Base-by-base conservation (phyloP, 2,329 filamentous ascomycete genomes). In the Sarocladium strictum region DNA sequence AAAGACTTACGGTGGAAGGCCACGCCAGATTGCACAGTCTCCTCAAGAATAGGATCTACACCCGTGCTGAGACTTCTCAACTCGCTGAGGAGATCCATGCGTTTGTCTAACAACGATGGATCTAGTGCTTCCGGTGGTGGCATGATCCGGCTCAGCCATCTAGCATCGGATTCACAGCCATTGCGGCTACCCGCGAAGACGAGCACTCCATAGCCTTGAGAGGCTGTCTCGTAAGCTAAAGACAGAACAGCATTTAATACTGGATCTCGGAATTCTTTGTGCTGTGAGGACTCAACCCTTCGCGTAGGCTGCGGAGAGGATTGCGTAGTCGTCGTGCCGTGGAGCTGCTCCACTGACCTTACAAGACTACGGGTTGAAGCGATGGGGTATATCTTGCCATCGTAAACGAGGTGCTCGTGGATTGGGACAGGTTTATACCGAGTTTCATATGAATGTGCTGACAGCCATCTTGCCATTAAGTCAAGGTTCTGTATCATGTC, bases 351-450 rank as follows among this genome's bases (percentile, higher is more conserved):
- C 83, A 64, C 57, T 83, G 79, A 10, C 73, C 76, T 81, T 38
- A 84, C 77, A 38, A 86, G 72, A 51, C 73, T 76, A 50, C 75
- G 78, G 9, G 81, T 82, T 27, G 67, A 64, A 5, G 77, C 77
- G 19, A 83, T 80, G 3, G 79, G 76, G 61, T 89, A 90, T 10
- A 90, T 76, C 5, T 76, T 76, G 55, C 86, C 82, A 45, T 90
- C 85, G 63, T 84, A 87, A 3, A 90, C 87, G 1, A 91, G 72
- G 63, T 89, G 81, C 61, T 91, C 88, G 53, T 89, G 79, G 21
- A 92, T 83, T 0, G 87, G 87, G n/a, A 92, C 76, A 1, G 88
- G 87, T 2, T 83, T 79, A 64, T 90, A 91, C 54, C 77, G 80
- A 2, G 87, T 90, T 60, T 85, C 81, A 62, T 89, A 90, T 50